Percentiles rank a stretch among this genome's conserved stretches.
Conservation (phyloP, 225 moss, liverwort and hornwort genomes). For the Neckera pumila region DNA sequence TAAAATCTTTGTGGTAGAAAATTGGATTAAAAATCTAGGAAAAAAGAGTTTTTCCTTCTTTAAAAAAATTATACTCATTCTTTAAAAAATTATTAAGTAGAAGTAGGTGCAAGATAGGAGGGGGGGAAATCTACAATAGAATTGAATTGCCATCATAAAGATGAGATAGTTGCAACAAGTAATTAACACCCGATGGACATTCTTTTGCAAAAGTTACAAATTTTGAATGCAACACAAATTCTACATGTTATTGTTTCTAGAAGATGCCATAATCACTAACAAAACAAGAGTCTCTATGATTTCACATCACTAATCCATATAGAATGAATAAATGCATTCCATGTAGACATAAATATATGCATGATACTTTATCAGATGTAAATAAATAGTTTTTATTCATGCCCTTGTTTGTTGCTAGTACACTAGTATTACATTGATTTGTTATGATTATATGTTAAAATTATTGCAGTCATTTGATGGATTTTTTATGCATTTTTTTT, state of each 20-base stretch:
- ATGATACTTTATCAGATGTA: neutral
- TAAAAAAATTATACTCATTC: neutral
- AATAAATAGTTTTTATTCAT: neutral
- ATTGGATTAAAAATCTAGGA: neutral
- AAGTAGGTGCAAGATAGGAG: neutral
- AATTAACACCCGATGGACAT: neutral
- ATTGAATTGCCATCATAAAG: neutral
- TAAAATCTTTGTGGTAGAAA: neutral
- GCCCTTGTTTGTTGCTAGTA: neutral
- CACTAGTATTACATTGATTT: neutral
- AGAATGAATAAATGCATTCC: neutral
- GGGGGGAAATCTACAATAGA: neutral
- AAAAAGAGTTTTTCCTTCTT: no score
- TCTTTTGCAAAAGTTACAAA: no score
- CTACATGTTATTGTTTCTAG: neutral
- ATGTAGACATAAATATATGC: neutral
- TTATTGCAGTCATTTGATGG: neutral
- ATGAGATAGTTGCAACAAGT: neutral
- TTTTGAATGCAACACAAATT: neutral
- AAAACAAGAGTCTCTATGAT: neutral
- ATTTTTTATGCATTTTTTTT: neutral
- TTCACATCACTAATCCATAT: neutral
- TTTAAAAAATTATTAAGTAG: neutral
- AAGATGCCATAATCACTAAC: fast-evolving
- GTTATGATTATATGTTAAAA: neutral